These are phyloP conservation scores for Candida insectalens DNA, from an alignment of 805 yeast species.

Conservation along the genomic window DNA sequence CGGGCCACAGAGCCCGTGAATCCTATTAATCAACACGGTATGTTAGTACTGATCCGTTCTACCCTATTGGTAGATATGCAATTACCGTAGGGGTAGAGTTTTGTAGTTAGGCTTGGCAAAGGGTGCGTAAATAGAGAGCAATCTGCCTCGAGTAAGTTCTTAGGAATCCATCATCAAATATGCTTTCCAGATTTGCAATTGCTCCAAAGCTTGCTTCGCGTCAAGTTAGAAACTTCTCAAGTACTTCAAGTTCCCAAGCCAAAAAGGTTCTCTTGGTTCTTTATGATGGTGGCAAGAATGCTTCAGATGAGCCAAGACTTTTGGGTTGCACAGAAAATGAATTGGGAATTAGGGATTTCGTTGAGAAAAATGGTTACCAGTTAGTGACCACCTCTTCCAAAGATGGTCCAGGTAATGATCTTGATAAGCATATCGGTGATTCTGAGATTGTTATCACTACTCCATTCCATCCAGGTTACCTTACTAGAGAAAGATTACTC, in stretches of 20 bases:
- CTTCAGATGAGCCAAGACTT: conserved; percentile 47
- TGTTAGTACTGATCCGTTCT: no score
- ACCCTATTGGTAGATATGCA: no score
- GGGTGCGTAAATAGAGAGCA: no score
- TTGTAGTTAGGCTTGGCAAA: no score
- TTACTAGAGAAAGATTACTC: conserved; percentile 54
- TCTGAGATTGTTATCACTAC: conserved; percentile 75
- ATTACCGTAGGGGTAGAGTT: no score
- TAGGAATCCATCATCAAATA: no score
- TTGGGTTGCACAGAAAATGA: conserved; percentile 71
- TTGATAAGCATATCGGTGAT: conserved; percentile 58
- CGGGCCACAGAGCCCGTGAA: no score
- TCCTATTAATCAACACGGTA: no score
- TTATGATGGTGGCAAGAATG: conserved; percentile 50
- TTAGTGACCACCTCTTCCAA: conserved; percentile 58
- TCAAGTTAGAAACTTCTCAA: neutral
- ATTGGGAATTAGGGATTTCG: conserved; percentile 56
- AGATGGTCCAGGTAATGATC: conserved; percentile 48
- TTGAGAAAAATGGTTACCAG: conserved; percentile 58
- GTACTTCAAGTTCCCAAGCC: neutral
- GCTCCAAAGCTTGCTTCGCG: neutral
- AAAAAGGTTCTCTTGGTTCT: conserved; percentile 45
- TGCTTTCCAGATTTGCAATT: no score
- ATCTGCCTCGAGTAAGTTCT: no score
- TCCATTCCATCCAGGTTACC: conserved; percentile 77